Conservation (phyloP, 1,139 yeast species). For the Geotrichum histeridarum region DNA sequence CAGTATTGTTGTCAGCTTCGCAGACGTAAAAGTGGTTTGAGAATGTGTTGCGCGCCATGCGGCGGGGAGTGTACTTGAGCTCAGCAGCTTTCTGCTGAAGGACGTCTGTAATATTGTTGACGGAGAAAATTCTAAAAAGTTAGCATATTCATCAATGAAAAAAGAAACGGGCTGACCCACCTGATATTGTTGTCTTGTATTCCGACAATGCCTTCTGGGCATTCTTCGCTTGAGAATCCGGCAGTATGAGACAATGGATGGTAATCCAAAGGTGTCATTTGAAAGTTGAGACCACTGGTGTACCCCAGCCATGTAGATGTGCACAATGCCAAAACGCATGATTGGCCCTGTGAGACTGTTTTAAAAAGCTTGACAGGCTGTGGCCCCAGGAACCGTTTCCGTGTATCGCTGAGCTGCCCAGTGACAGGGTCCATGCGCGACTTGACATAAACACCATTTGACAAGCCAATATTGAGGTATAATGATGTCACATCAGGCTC, state of each 20-base stretch:
- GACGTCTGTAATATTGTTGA: constrained; percentile 51
- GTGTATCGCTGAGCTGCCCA: constrained; percentile 63
- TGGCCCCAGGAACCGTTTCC: constrained; percentile 71
- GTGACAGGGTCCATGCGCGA: constrained; percentile 53
- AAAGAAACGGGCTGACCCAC: constrained; percentile 2
- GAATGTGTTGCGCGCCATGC: constrained; percentile 37
- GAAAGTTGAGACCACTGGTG: constrained; percentile 28
- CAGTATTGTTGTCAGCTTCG: constrained; percentile 45
- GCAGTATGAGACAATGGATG: constrained; percentile 41
- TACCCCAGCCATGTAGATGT: constrained; percentile 43
- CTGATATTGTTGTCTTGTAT: constrained; percentile 47
- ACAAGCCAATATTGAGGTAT: constrained; percentile 70
- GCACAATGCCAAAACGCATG: constrained; percentile 39
- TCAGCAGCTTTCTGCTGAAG: constrained; percentile 41
- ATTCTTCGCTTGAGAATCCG: constrained; percentile 61
- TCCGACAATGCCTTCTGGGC: constrained; percentile 58
- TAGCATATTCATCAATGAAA: neutral
- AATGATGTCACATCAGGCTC: constrained; percentile 22
- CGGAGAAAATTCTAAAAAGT: constrained; percentile 47
- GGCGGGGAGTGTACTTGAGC: constrained; percentile 54
- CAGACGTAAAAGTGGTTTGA: constrained; percentile 38
- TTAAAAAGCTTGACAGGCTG: constrained; percentile 52
- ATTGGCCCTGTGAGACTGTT: constrained; percentile 27
- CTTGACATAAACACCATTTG: constrained; percentile 72
- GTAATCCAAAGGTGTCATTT: constrained; percentile 35